A percentile compares a stretch with the other conserved stretches of the same genome.
These are phyloP conservation scores for Corinectria fuckeliana DNA, from an alignment of 2,329 filamentous ascomycete species.

Conservation along the genomic window DNA sequence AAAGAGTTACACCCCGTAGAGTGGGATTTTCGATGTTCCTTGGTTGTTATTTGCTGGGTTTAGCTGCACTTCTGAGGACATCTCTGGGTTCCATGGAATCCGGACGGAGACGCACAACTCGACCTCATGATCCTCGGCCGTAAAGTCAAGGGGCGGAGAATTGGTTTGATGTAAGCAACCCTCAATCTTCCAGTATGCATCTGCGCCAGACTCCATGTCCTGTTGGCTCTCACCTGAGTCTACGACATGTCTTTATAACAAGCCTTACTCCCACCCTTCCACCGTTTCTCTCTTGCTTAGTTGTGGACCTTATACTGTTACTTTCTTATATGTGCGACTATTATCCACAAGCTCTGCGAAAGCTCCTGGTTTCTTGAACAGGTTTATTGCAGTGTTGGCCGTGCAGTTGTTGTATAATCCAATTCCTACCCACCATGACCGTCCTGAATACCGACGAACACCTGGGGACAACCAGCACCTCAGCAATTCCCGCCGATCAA, in stretches of 20 bases:
- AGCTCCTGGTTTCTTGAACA: background rate
- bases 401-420: background rate
- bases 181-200: background rate
- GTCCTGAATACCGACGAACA: conserved; percentile 15
- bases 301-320: background rate
- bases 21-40: background rate
- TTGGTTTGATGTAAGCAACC: too few species aligned
- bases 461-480: conserved; percentile 13
- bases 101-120: background rate
- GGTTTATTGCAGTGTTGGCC: too few species aligned
- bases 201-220: background rate
- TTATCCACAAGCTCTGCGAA: background rate
- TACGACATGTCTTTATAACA: background rate
- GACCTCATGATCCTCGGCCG: background rate
- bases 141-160: background rate
- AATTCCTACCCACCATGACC: conserved; percentile 18
- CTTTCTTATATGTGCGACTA: background rate
- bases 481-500: conserved; percentile 3
- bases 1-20: background rate
- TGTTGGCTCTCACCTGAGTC: background rate
- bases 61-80: background rate
- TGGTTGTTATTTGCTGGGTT: background rate
- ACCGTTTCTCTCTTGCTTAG: background rate
- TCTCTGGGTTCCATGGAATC: background rate
- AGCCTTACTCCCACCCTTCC: background rate